A percentile compares a stretch with the other conserved stretches of the same genome.
Evolutionary conservation across 495 filamentous ascomycete species (phyloP).

Genomic region (Neohortaea acidophila): DNA sequence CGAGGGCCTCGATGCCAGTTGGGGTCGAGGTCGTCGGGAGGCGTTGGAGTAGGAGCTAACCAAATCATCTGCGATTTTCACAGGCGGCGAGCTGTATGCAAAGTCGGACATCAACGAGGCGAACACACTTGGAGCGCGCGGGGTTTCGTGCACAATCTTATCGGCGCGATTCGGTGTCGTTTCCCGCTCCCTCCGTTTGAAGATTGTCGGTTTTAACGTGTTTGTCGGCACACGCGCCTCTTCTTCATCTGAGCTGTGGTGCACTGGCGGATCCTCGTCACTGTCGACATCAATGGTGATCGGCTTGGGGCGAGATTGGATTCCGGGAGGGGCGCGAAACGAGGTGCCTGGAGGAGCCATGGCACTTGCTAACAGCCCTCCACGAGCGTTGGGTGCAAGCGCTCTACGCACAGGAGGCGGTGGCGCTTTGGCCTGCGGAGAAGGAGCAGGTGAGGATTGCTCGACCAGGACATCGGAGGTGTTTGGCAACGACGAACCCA

Average conservation of each 20-base stretch:
- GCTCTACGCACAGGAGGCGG: constrained; percentile 15
- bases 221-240: constrained; percentile 18
- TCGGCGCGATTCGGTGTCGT: constrained; percentile 13
- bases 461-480: constrained; percentile 53
- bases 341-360: constrained; percentile 70
- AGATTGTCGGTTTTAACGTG: constrained; percentile 23
- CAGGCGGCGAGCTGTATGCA: constrained; percentile 2
- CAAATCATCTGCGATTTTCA: constrained; percentile 38
- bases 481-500: background rate
- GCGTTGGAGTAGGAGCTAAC: constrained; percentile 31
- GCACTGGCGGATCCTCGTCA: constrained; percentile 20
- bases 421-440: constrained; percentile 15
- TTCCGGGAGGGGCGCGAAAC: constrained; percentile 42
- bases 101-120: constrained; percentile 11
- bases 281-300: constrained; percentile 8
- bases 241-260: constrained; percentile 19
- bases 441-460: constrained; percentile 29
- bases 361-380: constrained; percentile 32
- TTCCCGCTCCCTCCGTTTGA: constrained; percentile 15
- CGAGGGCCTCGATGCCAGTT: constrained; percentile 38
- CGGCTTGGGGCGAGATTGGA: constrained; percentile 14
- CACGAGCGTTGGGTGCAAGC: constrained; percentile 1
- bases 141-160: constrained; percentile 10
- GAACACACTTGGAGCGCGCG: constrained; percentile 7
- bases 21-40: constrained; percentile 24